Base-by-base conservation (phyloP, 1,284 basidiomycete genomes). In the Ceratobasidium sp. region DNA sequence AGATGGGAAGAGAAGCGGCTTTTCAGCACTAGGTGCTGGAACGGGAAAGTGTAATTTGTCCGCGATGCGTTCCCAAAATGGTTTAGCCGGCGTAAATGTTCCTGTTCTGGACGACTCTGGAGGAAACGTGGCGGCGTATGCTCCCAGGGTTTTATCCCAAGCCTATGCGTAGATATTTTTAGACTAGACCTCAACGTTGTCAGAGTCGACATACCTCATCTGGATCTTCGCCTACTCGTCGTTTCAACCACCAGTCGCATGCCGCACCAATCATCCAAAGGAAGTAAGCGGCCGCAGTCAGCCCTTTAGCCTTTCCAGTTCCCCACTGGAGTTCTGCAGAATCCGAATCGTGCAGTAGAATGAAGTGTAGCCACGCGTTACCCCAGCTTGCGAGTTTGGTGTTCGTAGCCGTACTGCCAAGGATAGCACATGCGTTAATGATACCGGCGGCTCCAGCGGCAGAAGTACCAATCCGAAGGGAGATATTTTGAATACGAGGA, bases 121-220 rank as follows among this genome's bases (percentile, higher is more conserved):
- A 8, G 83, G 84, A 18, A 89, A 83, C 64, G 84, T 84, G 7
- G 85, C 78, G 4, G 86, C 81, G 74, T 89, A 91, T 38, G 86
- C 84, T 2, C 88, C 84, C 18, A 91, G 85, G 75, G 89, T 90
- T 18, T 80, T 82, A 76, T 91, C 88, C 89, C 89, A 91, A 82
- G 88, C 88, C 88, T 90, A 75, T 59, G 49, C 49, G 35, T 73
- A 18, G 58, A 41, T 4, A 74, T 32, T 52, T n/a, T 54, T 32
- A 47, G 46, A 32, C n/a, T 32, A 21, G 28, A 43, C 41, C n/a
- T n/a, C 28, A 28, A 9, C 14, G n/a, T n/a, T 55, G 16, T 43
- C 32, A 30, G 32, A 62, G 32, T 23, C 21, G 13, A 79, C 82
- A 21, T 75, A 88, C 88, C 85, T 91, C 85, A 76, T 91, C 89